phyloP scores from a whole-genome alignment of 306 rosid species.

The Cercis canadensis region DNA sequence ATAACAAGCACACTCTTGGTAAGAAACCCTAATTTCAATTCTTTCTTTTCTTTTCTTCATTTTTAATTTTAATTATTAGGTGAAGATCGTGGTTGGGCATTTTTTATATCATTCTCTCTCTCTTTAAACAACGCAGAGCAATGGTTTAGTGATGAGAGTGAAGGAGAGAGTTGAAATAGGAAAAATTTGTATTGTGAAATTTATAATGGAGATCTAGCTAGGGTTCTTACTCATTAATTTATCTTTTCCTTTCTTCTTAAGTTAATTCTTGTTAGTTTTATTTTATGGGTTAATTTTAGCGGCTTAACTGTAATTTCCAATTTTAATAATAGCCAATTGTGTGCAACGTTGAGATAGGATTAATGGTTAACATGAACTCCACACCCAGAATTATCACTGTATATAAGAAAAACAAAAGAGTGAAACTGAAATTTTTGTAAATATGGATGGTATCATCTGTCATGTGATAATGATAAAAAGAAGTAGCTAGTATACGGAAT shows the following conservation, averaged over 20 bases:
- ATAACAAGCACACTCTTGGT: conserved; percentile 85
- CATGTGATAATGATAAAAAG: neutral
- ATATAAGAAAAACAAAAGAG: conserved; percentile 10
- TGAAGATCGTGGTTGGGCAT: conserved; percentile 25
- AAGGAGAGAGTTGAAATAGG: neutral
- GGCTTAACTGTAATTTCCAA: conserved; percentile 11
- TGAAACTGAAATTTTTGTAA: neutral
- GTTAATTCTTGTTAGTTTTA: conserved; percentile 1
- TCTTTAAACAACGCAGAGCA: too few relatives aligned
- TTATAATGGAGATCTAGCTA: conserved; percentile 41
- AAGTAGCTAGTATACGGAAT: neutral
- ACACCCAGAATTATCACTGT: too few relatives aligned
- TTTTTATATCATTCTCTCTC: conserved; percentile 28
- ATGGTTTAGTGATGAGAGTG: conserved; percentile 22
- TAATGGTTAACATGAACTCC: too few relatives aligned
- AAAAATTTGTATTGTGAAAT: conserved; percentile 34
- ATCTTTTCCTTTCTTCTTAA: conserved; percentile 1
- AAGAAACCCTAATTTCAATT: conserved; percentile 72
- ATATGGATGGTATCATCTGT: neutral
- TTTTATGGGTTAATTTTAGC: conserved; percentile 6
- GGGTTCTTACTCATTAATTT: conserved; percentile 42
- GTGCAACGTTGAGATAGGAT: too few relatives aligned
- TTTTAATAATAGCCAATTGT: conserved; percentile 13
- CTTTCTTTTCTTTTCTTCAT: neutral
- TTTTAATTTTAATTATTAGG: conserved; percentile 12